Evolutionary conservation across 2,329 filamentous ascomycete species (phyloP), one percentile per base, ranked within the genome.

Genomic region (Neonectria faginata): DNA sequence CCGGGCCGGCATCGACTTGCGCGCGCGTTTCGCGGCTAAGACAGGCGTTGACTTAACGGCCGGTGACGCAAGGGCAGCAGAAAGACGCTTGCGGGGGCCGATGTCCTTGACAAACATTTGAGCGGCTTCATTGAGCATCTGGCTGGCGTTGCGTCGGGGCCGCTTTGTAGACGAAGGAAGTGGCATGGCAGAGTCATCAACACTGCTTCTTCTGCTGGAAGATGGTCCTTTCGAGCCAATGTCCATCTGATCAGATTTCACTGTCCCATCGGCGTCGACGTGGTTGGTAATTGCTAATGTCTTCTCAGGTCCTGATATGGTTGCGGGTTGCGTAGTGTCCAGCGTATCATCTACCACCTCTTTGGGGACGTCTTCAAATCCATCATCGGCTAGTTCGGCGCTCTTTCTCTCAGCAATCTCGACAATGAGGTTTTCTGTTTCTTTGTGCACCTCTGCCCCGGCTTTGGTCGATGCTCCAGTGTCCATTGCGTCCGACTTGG

Each of bases 1-100:
- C 12, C 56, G 59, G 16, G 71, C 71, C 8, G 69, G 71, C 70
- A 73, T 73, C 14, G 71, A 74, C 52, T 73, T 73, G 16, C 71
- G 68, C 2, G 29, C 31, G 5, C 47, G 67, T 20, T 65, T 69
- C 9, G 53, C 48, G 4, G 67, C 60, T 36, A 65, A 57, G 25
- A 55, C 16, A 5, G 64, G 60, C 33, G 56, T 57, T 14, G 67
- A 61, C 18, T 51, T 67, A 5, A 57, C 39, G 25, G 29, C 66
- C 3, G 68, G 70, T 5, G 71, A 69, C 10, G 25, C 52, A 10
- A 67, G 68, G 0, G 62, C 64, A 3, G 59, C 60, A 11, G 69
- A 67, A 9, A 48, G 36, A 22, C 58, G 65, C 39, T 56, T 68
- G 63, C 67, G 71, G 20, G 60, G 65, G 8, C 45, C 53, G 12